phyloP scores from a whole-genome alignment of 23 red algal species.

The Cyanidium caldarium region DNA sequence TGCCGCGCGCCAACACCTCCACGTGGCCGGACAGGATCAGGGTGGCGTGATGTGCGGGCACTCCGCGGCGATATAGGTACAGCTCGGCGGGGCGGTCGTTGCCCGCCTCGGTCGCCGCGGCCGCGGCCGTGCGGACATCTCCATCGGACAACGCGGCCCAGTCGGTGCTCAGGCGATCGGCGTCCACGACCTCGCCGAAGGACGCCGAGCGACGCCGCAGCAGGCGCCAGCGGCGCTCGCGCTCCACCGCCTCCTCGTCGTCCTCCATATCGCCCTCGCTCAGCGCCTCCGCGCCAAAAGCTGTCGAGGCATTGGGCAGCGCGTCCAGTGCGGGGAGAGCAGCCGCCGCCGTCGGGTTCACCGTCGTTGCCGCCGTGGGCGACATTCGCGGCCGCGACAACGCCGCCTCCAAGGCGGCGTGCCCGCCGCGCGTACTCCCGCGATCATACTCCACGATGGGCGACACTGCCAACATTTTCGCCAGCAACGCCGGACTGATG shows the following conservation, averaged over 20 bases:
- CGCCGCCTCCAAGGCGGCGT: neutral
- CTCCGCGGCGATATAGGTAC: constrained; percentile 54
- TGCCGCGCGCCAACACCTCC: constrained; percentile 42
- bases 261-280: neutral
- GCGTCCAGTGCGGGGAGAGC: neutral
- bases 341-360: neutral
- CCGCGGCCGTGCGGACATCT: too few relatives aligned
- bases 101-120: neutral
- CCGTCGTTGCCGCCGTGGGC: neutral
- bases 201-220: too few relatives aligned
- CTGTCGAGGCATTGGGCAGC: neutral
- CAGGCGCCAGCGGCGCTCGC: too few relatives aligned
- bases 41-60: constrained; percentile 62
- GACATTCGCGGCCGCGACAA: neutral
- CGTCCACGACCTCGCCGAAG: neutral
- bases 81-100: neutral
- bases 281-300: neutral
- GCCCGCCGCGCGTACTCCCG: neutral
- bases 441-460: neutral
- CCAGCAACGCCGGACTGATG: neutral
- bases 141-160: too few relatives aligned
- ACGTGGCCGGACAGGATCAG: constrained; percentile 67
- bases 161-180: too few relatives aligned
- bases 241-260: neutral
- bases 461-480: neutral